Base-by-base conservation (phyloP, 805 yeast species). In the Nakazawaea holstii region DNA sequence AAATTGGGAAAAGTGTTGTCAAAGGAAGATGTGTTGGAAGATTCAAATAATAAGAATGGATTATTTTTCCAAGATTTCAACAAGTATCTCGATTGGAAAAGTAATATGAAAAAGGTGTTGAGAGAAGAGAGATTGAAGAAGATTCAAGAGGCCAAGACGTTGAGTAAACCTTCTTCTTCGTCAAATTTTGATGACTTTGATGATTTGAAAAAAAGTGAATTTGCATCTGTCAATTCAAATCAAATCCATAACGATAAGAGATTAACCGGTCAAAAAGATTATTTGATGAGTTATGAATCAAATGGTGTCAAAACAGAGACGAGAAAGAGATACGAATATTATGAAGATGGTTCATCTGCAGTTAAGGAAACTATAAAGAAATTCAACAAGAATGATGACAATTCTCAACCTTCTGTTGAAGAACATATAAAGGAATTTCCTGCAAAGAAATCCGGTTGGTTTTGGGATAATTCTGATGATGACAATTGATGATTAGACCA, bases 21-120 rank as follows among this genome's bases (percentile, higher is more conserved):
- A 28, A 78, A 72, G 53, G 89, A 84, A 55, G 87, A 82, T 55
- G 78, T 84, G 27, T 72, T 74, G 51, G 59, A 63, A 28, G 68
- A 69, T 41, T 52, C 50, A 1, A 59, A 64, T 13, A 78, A 82
- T 40, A 67, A 69, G 32, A 62, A 70, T 49, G 90, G 89, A 1
- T 48, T 72, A 7, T 87, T 75, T 62, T 90, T 88, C 68, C 70
- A 70, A 24, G 83, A 78, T 45, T 83, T 77, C 60, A 79, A 80
- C 27, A 84, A 79, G 32, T 79, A 74, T 51, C 64, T 90, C 59
- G 76, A 76, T 48, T 89, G 94, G 91, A 77, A 73, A 55, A 61
- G 72, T n/a, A 67, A 70, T 36, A 80, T 80, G 79, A 70, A 65
- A 44, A 68, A 70, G 46, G 56, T 70, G n/a, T 56, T 70, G n/a